Evolutionary conservation across 2,329 filamentous ascomycete genomes (phyloP), one percentile per base, ranked within the genome.

Genomic region (Ophiostoma australiae): DNA sequence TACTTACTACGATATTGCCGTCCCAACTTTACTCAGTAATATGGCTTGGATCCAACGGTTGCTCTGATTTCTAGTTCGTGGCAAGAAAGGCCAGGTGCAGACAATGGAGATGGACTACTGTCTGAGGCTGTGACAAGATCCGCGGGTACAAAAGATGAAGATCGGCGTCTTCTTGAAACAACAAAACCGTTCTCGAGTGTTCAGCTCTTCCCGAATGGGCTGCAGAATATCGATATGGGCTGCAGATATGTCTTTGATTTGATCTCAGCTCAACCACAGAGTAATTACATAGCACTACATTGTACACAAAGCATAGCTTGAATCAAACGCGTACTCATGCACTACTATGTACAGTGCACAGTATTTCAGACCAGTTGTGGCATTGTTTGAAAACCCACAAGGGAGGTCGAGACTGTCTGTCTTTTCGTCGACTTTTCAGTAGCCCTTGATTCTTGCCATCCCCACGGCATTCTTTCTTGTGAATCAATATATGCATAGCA

Each of bases 331-430:
- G 37, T 39, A 39, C 37, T 2, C 10, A 39, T 31, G 27, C 3
- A 31, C 27, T 31, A n/a, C n/a, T n/a, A n/a, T n/a, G n/a, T n/a
- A n/a, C n/a, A n/a, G n/a, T n/a, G n/a, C n/a, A n/a, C n/a, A n/a
- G 44, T 48, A 48, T 48, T 48, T 5, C 41, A 17, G 41, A 44
- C 10, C 20, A 48, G 15, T 44, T 44, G 44, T 48, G 17, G 44
- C 44, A 20, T 39, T 39, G 44, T 48, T 48, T 5, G 7, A 48
- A 48, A 20, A 48, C 3, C 52, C 52, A 58, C 52, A 31, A 58
- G 52, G 52, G 52, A 58, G 52, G 52, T 58, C n/a, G 52, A 58
- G 52, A 58, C 52, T 58, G 52, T 58, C 23, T 58, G 52, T 58
- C 52, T 58, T 13, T 27, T 58, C 52, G 15, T n/a, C 44, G 17